Evolutionary conservation across 495 filamentous ascomycete species (phyloP).

Genomic region (Aspergillus asperescens): DNA sequence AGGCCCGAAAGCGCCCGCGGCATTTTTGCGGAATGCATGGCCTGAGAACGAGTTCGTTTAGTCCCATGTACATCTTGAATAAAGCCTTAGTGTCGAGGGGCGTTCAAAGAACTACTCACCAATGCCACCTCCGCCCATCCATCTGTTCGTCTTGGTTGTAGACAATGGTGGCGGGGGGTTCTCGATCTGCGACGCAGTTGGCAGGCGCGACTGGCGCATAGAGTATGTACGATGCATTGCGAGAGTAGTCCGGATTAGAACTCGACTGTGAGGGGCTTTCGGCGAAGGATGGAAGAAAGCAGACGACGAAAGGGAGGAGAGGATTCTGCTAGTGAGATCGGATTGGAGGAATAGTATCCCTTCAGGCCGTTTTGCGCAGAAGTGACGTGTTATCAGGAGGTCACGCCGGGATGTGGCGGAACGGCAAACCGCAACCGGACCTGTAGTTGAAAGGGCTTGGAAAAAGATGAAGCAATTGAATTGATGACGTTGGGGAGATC

Average conservation of each 20-base stretch:
- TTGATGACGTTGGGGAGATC: background rate
- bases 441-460: constrained; percentile 7
- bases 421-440: constrained; percentile 31
- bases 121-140: constrained; percentile 80
- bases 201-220: constrained; percentile 93
- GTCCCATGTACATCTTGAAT: background rate
- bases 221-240: constrained; percentile 97
- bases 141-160: constrained; percentile 78
- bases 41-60: constrained; percentile 46
- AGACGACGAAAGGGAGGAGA: constrained; percentile 17
- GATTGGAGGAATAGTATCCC: constrained; percentile 15
- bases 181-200: constrained; percentile 83
- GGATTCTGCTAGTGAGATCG: constrained; percentile 8
- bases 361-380: constrained; percentile 31
- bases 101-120: constrained; percentile 52
- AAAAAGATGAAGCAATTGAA: background rate
- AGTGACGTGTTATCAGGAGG: constrained; percentile 36
- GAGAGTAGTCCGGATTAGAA: constrained; percentile 5
- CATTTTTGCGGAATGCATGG: constrained; percentile 86
- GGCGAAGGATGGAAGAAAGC: background rate
- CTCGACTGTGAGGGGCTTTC: background rate
- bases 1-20: constrained; percentile 91
- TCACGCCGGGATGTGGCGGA: constrained; percentile 31
- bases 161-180: constrained; percentile 91
- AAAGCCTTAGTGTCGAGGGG: no score